Evolutionary conservation across 306 rosid genomes (phyloP).

Genomic region (Adenanthera pavonina): DNA sequence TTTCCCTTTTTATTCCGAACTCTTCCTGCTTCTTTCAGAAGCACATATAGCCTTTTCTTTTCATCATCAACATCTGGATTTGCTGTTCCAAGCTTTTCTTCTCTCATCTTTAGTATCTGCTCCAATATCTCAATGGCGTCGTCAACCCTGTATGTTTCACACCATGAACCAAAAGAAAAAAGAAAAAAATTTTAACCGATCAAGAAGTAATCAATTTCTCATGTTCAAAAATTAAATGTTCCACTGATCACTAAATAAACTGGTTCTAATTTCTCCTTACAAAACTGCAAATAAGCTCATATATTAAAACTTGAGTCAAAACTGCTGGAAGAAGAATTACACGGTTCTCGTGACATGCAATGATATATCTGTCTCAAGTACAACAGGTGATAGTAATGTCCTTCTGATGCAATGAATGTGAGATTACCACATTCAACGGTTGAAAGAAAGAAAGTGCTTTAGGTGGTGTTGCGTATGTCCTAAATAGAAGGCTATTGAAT

Average conservation of each 20-base stretch:
- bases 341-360: neutral
- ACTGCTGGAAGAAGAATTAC: neutral
- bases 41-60: slow-evolving; percentile 26
- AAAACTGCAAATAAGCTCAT: neutral
- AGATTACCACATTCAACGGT: neutral
- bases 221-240: neutral
- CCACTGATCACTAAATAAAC: neutral
- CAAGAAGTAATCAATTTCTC: neutral
- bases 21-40: slow-evolving; percentile 29
- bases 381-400: neutral
- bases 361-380: neutral
- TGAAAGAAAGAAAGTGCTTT: neutral
- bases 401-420: neutral
- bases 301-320: neutral
- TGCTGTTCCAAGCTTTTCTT: slow-evolving; percentile 32
- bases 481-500: neutral
- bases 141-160: slow-evolving; percentile 12
- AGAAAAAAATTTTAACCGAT: neutral
- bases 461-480: neutral
- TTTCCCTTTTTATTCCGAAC: slow-evolving; percentile 30
- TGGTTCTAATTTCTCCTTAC: neutral
- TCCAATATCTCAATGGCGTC: slow-evolving; percentile 33
- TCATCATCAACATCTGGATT: slow-evolving; percentile 32
- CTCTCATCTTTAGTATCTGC: slow-evolving; percentile 23
- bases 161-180: neutral